phyloP scores from a whole-genome alignment of 1,284 basidiomycete genomes.

The Sanghuangporus baumii region DNA sequence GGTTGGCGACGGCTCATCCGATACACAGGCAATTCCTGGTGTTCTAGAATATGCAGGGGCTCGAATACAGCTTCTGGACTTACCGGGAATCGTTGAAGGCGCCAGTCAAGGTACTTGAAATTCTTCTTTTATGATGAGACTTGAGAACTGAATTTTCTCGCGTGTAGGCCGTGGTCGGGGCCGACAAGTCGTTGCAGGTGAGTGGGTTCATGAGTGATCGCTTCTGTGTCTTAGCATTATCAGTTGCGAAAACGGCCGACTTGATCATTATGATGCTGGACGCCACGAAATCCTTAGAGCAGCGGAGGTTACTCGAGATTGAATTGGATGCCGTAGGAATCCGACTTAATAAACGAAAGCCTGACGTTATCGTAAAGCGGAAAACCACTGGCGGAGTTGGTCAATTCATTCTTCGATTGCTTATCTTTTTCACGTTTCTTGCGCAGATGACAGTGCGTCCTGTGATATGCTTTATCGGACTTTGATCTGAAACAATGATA shows the following conservation, averaged over 20 bases:
- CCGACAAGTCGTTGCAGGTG: slow-evolving; percentile 89
- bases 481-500: background rate
- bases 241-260: slow-evolving; percentile 93
- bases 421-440: background rate
- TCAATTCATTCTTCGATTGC: slow-evolving; percentile 19
- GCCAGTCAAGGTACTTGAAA: slow-evolving; percentile 67
- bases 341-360: slow-evolving; percentile 82
- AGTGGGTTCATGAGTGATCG: slow-evolving; percentile 21
- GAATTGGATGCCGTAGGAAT: slow-evolving; percentile 97
- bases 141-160: background rate
- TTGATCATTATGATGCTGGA: slow-evolving; percentile 94
- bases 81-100: slow-evolving; percentile 97
- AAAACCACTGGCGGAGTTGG: slow-evolving; percentile 88
- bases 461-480: background rate
- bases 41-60: slow-evolving; percentile 93
- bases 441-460: slow-evolving; percentile 46
- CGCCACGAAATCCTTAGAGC: slow-evolving; percentile 94
- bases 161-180: slow-evolving; percentile 79
- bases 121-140: background rate
- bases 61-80: slow-evolving; percentile 88
- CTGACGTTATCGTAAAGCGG: slow-evolving; percentile 83
- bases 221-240: background rate
- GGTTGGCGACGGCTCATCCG: background rate
- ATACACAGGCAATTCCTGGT: slow-evolving; percentile 78
- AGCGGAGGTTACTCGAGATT: slow-evolving; percentile 81